Percentiles rank a stretch among this genome's conserved stretches.
Conservation (phyloP, 768 basidiomycete genomes). For the Lactarius pseudohatsudake region DNA sequence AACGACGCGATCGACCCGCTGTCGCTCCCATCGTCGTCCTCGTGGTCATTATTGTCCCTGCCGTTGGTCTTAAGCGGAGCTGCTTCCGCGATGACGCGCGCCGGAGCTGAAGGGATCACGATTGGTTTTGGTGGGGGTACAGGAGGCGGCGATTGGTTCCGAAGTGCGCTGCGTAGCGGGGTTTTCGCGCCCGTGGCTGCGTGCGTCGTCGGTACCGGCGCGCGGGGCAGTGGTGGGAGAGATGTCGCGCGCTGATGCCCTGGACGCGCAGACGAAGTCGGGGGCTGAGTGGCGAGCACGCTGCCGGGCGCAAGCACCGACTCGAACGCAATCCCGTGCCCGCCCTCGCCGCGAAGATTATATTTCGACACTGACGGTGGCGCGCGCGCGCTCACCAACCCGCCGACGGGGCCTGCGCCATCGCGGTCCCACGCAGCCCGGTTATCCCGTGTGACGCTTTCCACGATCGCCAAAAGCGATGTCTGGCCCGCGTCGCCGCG, state of each 20-base stretch:
- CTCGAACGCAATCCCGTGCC: conserved; percentile 24
- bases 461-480: conserved; percentile 64
- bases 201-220: background rate
- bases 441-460: conserved; percentile 51
- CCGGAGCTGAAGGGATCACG: conserved; percentile 23
- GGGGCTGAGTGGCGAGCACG: background rate
- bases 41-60: conserved; percentile 9
- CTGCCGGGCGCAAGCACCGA: conserved; percentile 17
- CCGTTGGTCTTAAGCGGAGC: background rate
- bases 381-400: conserved; percentile 22
- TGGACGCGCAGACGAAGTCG: background rate
- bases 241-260: background rate
- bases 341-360: conserved; percentile 25
- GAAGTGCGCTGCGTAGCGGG: conserved; percentile 64
- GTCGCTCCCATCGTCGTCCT: conserved; percentile 38
- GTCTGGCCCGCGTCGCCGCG: conserved; percentile 14
- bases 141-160: conserved; percentile 36
- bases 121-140: conserved; percentile 18
- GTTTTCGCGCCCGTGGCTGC: conserved; percentile 35
- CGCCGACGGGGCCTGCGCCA: background rate
- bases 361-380: conserved; percentile 25
- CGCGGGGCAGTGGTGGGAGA: conserved; percentile 14
- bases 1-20: conserved; percentile 59
- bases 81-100: conserved; percentile 13
- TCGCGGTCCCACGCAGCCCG: conserved; percentile 33